phyloP scores from a whole-genome alignment of 257 asterid genomes.

The Nicotiana tabacum region DNA sequence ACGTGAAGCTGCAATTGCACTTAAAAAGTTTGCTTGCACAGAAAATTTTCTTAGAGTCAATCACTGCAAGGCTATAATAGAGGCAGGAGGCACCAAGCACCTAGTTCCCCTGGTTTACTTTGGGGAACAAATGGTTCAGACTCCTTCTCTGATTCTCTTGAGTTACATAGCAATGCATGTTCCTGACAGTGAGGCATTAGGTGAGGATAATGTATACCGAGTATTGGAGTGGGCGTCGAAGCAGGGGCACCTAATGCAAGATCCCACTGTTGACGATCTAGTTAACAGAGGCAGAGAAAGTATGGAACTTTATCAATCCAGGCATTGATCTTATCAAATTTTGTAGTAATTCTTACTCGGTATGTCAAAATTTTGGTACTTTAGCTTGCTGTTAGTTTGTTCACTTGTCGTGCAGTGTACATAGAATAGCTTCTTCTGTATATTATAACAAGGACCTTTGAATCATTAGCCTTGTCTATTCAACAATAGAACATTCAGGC shows the following conservation, averaged over 20 bases:
- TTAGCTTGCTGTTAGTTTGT: too few relatives aligned
- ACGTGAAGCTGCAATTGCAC: background rate
- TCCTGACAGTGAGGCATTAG: background rate
- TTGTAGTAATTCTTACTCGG: too few relatives aligned
- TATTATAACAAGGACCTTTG: too few relatives aligned
- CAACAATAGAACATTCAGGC: too few relatives aligned
- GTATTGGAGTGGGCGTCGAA: conserved; percentile 4
- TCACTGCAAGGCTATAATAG: conserved; percentile 1
- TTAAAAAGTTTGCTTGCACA: background rate
- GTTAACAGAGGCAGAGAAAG: background rate
- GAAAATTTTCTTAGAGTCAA: background rate
- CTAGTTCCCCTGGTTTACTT: conserved; percentile 1
- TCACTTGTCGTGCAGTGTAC: too few relatives aligned
- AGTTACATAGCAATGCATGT: background rate
- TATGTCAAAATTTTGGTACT: too few relatives aligned
- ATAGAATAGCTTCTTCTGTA: too few relatives aligned
- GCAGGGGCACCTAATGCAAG: background rate
- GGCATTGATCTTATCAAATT: background rate
- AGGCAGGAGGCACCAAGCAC: background rate
- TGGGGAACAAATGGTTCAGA: background rate
- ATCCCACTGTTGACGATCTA: background rate
- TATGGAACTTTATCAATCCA: background rate
- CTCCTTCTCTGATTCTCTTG: background rate
- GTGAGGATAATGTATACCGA: background rate
- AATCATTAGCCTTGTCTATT: too few relatives aligned